Conservation (phyloP, 169 alveolate genomes). For the Eimeria sp. region DNA sequence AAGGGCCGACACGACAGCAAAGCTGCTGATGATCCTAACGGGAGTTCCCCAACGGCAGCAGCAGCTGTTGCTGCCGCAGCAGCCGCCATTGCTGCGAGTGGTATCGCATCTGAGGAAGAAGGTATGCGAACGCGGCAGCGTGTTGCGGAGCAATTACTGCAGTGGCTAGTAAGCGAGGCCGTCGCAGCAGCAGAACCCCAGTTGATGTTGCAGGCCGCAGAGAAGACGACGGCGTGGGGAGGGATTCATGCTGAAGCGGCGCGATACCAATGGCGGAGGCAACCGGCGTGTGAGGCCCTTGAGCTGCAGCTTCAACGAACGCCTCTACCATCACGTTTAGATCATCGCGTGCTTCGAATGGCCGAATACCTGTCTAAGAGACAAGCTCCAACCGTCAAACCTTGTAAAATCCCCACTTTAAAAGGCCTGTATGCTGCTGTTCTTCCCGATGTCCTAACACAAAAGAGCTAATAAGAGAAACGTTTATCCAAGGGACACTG, state of each 20-base stretch:
- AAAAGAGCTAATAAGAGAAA: neutral
- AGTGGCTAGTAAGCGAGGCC: slow-evolving; percentile 58
- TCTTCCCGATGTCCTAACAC: neutral
- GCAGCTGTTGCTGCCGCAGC: slow-evolving; percentile 65
- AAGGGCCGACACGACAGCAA: slow-evolving; percentile 69
- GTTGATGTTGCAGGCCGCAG: slow-evolving; percentile 57
- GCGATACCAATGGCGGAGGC: slow-evolving; percentile 4
- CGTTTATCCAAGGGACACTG: neutral
- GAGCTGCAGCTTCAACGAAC: slow-evolving; percentile 50
- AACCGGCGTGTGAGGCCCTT: neutral
- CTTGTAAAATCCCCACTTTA: neutral
- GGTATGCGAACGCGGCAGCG: slow-evolving; percentile 43
- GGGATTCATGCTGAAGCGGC: slow-evolving; percentile 69
- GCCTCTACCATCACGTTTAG: slow-evolving; percentile 27
- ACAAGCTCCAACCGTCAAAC: slow-evolving; percentile 50
- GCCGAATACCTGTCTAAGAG: slow-evolving; percentile 43
- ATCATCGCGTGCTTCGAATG: slow-evolving; percentile 57
- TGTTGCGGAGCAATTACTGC: slow-evolving; percentile 59
- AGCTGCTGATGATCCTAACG: slow-evolving; percentile 20
- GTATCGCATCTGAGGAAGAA: slow-evolving; percentile 3
- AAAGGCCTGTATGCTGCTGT: neutral
- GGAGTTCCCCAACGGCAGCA: slow-evolving; percentile 49
- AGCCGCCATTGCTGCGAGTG: neutral
- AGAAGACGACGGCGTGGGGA: slow-evolving; percentile 5
- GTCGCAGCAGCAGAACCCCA: slow-evolving; percentile 64